These are phyloP conservation scores for Mycena venus DNA, from an alignment of 768 basidiomycete genomes.

Conservation along the genomic window DNA sequence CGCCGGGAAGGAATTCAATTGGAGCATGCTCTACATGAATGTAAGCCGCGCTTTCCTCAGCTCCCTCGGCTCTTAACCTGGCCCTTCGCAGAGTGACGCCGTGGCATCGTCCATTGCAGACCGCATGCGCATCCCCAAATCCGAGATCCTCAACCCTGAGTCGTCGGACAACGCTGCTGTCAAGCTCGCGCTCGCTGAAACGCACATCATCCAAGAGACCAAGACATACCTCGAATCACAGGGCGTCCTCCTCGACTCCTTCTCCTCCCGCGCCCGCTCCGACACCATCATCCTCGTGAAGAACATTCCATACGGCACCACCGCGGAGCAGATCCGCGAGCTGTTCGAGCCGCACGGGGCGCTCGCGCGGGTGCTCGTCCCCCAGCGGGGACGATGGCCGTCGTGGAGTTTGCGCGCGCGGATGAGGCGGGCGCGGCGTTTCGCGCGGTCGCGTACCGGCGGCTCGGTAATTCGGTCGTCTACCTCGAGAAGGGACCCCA, in stretches of 20 bases:
- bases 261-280: constrained; percentile 69
- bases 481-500: constrained; percentile 95
- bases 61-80: constrained; percentile 34
- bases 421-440: constrained; percentile 84
- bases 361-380: constrained; percentile 80
- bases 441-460: constrained; percentile 85
- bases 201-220: constrained; percentile 95
- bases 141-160: constrained; percentile 90
- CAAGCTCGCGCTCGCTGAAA: constrained; percentile 96
- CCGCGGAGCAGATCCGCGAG: constrained; percentile 78
- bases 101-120: constrained; percentile 92
- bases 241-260: constrained; percentile 74
- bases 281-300: constrained; percentile 92
- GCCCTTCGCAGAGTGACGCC: constrained; percentile 81
- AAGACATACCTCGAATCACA: constrained; percentile 89
- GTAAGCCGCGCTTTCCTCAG: constrained; percentile 65
- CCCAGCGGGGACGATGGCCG: constrained; percentile 95
- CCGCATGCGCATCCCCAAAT: constrained; percentile 88
- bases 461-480: constrained; percentile 89
- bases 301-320: constrained; percentile 95
- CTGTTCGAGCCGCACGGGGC: constrained; percentile 84
- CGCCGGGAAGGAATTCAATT: constrained; percentile 88
- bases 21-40: constrained; percentile 98
- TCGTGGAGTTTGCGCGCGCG: constrained; percentile 86
- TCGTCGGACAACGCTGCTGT: constrained; percentile 84